Percentiles rank a stretch among this genome's conserved stretches.
Conservation (phyloP, 2,329 filamentous ascomycete genomes). For the Xylaria sp. region DNA sequence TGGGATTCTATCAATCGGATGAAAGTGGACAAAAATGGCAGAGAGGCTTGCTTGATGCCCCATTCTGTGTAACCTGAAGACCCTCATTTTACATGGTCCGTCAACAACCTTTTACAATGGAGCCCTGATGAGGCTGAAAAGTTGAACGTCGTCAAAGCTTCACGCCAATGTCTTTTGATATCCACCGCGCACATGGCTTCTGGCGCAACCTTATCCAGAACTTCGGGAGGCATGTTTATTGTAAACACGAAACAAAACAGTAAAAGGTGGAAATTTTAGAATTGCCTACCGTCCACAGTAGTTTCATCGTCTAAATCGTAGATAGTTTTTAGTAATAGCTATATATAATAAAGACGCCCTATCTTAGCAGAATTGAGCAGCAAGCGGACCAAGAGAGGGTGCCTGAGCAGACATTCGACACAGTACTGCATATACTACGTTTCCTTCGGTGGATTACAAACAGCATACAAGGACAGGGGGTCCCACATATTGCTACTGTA, state of each 20-base stretch:
- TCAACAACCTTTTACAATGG: constrained; percentile 42
- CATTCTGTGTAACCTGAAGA: constrained; percentile 47
- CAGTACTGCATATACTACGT: not conserved
- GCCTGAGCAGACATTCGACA: not conserved
- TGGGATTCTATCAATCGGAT: constrained; percentile 32
- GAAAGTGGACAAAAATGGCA: constrained; percentile 35
- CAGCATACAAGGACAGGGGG: constrained; percentile 2
- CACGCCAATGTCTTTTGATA: constrained; percentile 28
- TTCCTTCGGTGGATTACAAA: not conserved
- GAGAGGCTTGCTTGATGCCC: constrained; percentile 43
- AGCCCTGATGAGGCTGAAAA: constrained; percentile 45
- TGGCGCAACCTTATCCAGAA: constrained; percentile 24
- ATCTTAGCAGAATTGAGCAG: not conserved
- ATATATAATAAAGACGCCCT: not conserved
- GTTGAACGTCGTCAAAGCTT: constrained; percentile 39
- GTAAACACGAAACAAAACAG: not conserved
- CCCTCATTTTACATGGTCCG: constrained; percentile 45
- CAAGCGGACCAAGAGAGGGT: constrained; percentile 2
- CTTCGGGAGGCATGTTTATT: not conserved
- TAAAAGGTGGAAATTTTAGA: not conserved
- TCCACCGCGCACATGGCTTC: constrained; percentile 44
- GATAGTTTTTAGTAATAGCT: not conserved
- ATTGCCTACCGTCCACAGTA: not conserved
- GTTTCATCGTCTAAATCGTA: not conserved
- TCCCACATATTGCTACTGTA: not conserved